Evolutionary conservation across 148 eudicot genomes (phyloP).

Genomic region (Spergularia marina): DNA sequence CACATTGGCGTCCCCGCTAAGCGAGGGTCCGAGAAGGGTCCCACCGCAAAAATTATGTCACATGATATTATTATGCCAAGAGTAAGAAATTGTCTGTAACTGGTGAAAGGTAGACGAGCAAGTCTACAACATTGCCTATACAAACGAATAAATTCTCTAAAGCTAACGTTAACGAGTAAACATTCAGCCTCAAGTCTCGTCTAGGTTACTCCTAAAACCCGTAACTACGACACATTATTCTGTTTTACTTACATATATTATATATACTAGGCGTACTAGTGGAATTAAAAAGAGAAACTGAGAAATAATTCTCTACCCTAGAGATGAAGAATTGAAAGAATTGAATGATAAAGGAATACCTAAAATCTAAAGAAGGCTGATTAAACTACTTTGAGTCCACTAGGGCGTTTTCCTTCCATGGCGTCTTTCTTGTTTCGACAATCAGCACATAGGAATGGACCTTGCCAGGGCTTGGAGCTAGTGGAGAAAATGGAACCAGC

Average conservation of each 20-base stretch:
- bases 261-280: conserved; percentile 16
- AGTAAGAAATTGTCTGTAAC: no score
- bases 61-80: no score
- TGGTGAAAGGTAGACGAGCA: neutral
- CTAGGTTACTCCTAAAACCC: conserved; percentile 8
- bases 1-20: no score
- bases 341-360: conserved; percentile 1
- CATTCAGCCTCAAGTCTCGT: conserved; percentile 9
- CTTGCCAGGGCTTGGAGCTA: conserved; percentile 87
- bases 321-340: conserved; percentile 29
- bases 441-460: conserved; percentile 77
- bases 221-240: conserved; percentile 2
- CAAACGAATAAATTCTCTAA: conserved; percentile 5
- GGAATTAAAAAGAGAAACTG: neutral
- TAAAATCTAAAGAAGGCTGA: neutral
- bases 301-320: conserved; percentile 17
- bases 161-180: neutral
- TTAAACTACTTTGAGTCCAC: conserved; percentile 62
- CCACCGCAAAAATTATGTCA: no score
- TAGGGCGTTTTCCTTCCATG: conserved; percentile 94
- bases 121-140: conserved; percentile 6
- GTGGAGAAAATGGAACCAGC: conserved; percentile 90
- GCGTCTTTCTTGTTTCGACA: conserved; percentile 88
- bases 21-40: no score
- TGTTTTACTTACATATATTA: conserved; percentile 7